Conservation (phyloP, 495 filamentous ascomycete species). For the Lasiosphaeris hirsuta region DNA sequence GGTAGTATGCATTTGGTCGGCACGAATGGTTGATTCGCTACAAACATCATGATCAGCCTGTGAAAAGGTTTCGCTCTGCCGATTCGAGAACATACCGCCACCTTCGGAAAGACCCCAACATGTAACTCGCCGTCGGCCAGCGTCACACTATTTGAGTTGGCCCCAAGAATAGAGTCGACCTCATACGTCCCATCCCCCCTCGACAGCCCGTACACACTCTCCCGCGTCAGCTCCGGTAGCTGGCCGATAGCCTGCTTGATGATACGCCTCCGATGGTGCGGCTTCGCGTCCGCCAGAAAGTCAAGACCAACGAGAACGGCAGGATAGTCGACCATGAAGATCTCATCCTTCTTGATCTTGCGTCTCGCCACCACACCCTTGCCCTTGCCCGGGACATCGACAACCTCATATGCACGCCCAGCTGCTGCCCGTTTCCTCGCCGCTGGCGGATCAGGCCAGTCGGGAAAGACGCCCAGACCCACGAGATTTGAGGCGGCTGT, state of each 20-base stretch:
- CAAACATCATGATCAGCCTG: slow-evolving; percentile 2
- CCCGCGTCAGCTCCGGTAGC: slow-evolving; percentile 30
- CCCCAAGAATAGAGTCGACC: slow-evolving; percentile 39
- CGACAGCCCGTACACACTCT: slow-evolving; percentile 21
- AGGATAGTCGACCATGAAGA: slow-evolving; percentile 39
- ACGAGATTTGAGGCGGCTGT: slow-evolving; percentile 26
- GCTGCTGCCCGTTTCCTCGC: slow-evolving; percentile 1
- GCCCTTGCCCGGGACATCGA: slow-evolving; percentile 33
- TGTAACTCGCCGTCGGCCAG: slow-evolving; percentile 25
- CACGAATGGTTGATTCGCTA: slow-evolving; percentile 45
- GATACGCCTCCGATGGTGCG: slow-evolving; percentile 29
- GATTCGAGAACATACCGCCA: slow-evolving; percentile 28
- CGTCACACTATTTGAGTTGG: slow-evolving; percentile 36
- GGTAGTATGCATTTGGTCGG: slow-evolving; percentile 39
- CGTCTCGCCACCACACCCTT: slow-evolving; percentile 36
- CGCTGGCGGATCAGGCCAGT: slow-evolving; percentile 22
- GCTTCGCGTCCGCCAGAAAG: slow-evolving; percentile 30
- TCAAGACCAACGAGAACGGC: slow-evolving; percentile 30
- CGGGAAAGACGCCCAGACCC: slow-evolving; percentile 26
- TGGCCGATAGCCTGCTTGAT: slow-evolving; percentile 34
- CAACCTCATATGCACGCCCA: slow-evolving; percentile 24
- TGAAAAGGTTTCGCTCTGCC: neutral
- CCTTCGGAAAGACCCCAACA: slow-evolving; percentile 36
- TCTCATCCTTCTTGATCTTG: slow-evolving; percentile 32
- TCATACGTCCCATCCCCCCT: slow-evolving; percentile 28